Evolutionary conservation across 306 rosid genomes (phyloP).

Genomic region (Vigna unguiculata): DNA sequence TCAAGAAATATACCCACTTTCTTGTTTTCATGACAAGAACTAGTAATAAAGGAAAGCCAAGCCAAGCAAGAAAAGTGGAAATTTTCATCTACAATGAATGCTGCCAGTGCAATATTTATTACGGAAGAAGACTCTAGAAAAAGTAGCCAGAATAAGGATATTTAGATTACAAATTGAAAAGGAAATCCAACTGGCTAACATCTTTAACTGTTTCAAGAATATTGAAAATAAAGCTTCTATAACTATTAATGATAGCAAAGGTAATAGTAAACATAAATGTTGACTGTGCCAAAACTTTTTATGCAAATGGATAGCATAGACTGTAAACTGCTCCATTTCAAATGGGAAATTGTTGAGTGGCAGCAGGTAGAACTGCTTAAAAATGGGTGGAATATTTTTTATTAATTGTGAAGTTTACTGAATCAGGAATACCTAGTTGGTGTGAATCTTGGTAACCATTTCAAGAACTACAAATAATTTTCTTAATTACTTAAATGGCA

Average conservation of each 20-base stretch:
- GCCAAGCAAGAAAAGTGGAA: constrained; percentile 30
- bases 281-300: constrained; percentile 1
- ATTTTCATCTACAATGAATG: constrained; percentile 3
- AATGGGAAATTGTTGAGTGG: not conserved
- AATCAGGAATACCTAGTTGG: not conserved
- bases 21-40: constrained; percentile 20
- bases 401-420: not conserved
- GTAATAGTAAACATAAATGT: not conserved
- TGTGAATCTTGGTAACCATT: not conserved
- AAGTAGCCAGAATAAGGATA: not conserved
- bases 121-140: constrained; percentile 1
- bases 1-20: constrained; percentile 38
- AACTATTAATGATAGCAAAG: not conserved
- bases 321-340: not conserved
- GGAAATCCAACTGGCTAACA: not conserved
- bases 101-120: not conserved
- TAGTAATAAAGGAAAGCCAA: constrained; percentile 7
- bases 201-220: not conserved
- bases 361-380: not conserved
- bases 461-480: not conserved
- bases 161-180: constrained; percentile 30
- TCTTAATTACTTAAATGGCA: not conserved
- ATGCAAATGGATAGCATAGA: not conserved
- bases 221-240: not conserved
- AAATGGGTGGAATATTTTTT: not conserved